Conservation (phyloP, 2,329 filamentous ascomycete genomes). For the Cordyceps militaris region DNA sequence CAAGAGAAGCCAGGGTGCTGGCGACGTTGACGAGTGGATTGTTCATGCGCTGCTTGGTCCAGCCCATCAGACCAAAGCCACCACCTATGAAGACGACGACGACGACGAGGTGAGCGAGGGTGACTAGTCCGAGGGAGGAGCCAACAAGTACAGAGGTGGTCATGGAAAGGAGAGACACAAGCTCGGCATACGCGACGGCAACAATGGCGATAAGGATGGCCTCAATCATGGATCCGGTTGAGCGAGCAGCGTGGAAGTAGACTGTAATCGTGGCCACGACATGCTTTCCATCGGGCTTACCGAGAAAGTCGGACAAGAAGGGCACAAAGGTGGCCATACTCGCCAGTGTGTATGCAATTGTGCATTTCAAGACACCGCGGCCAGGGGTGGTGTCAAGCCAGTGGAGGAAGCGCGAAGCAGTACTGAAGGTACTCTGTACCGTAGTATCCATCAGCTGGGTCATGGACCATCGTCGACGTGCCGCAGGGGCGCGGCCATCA, state of each 20-base stretch:
- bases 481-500: background rate
- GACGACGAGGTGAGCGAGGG: constrained; percentile 67
- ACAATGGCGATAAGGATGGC: constrained; percentile 66
- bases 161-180: constrained; percentile 76
- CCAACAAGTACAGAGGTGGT: constrained; percentile 69
- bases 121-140: constrained; percentile 54
- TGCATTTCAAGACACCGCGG: constrained; percentile 75
- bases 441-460: background rate
- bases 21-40: constrained; percentile 72
- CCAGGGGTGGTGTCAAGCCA: constrained; percentile 64
- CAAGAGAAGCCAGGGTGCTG: constrained; percentile 74
- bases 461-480: constrained; percentile 1
- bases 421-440: constrained; percentile 6
- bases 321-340: constrained; percentile 75
- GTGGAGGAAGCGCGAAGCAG: constrained; percentile 33
- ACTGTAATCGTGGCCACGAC: constrained; percentile 84
- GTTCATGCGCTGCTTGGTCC: constrained; percentile 69
- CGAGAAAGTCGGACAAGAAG: constrained; percentile 63
- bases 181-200: constrained; percentile 60
- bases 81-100: constrained; percentile 74
- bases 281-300: constrained; percentile 79
- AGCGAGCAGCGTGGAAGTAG: constrained; percentile 81
- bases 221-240: constrained; percentile 78
- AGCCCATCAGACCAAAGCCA: constrained; percentile 74
- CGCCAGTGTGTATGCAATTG: constrained; percentile 73